These are phyloP conservation scores for Lodderomyces metapsilosis DNA, from an alignment of 1,139 yeast genomes.

Conservation along the genomic window DNA sequence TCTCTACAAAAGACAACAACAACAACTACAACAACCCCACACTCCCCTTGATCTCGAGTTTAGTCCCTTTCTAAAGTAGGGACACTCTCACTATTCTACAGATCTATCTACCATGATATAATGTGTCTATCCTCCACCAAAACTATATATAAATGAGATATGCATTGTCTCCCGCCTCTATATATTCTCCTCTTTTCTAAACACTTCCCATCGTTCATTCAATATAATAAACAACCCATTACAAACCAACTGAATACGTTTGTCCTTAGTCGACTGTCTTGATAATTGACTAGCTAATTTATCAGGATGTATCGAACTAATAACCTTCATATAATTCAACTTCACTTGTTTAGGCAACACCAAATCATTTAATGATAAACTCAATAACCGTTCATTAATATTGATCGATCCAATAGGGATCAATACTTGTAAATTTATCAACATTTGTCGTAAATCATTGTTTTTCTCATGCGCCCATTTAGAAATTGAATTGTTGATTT, in stretches of 20 bases:
- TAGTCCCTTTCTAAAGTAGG: too few relatives aligned
- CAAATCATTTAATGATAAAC: constrained; percentile 59
- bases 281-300: constrained; percentile 47
- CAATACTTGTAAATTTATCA: constrained; percentile 63
- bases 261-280: neutral
- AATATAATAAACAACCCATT: constrained; percentile 81
- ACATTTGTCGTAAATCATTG: constrained; percentile 70
- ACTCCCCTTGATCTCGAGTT: too few relatives aligned
- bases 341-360: constrained; percentile 92
- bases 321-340: constrained; percentile 86
- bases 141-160: too few relatives aligned
- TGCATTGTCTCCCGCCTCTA: neutral
- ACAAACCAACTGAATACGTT: constrained; percentile 59
- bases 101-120: too few relatives aligned
- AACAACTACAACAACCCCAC: too few relatives aligned
- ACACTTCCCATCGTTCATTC: constrained; percentile 89
- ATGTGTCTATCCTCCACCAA: too few relatives aligned
- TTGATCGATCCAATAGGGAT: constrained; percentile 56
- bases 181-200: constrained; percentile 47
- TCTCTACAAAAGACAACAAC: too few relatives aligned
- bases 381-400: constrained; percentile 18
- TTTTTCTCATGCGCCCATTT: constrained; percentile 75
- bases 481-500: constrained; percentile 13
- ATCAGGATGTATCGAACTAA: constrained; percentile 92
- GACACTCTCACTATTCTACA: too few relatives aligned